Percentiles rank a stretch among this genome's conserved stretches.
Conservation (phyloP, 441 rosid genomes). For the Hura crepitans region DNA sequence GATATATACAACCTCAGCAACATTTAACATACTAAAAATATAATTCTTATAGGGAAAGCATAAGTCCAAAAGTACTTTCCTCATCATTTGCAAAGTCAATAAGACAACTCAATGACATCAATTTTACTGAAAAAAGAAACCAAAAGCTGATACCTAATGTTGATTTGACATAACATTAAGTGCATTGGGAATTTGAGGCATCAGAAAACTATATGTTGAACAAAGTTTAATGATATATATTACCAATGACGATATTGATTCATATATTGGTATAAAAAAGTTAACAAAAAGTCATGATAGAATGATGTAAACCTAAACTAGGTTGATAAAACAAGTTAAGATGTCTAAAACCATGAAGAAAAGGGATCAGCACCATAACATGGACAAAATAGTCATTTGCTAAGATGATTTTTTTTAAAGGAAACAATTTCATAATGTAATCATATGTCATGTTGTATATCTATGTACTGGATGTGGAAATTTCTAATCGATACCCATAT, state of each 20-base stretch:
- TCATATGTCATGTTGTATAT: constrained; percentile 40
- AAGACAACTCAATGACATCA: constrained; percentile 45
- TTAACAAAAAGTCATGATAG: constrained; percentile 44
- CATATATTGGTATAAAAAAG: constrained; percentile 53
- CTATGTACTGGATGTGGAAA: constrained; percentile 64
- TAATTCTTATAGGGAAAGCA: constrained; percentile 42
- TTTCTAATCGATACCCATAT: constrained; percentile 77
- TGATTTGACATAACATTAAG: constrained; percentile 26
- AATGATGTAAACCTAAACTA: constrained; percentile 61
- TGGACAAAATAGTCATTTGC: neutral
- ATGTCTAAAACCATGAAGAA: constrained; percentile 6
- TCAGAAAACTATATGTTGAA: constrained; percentile 35
- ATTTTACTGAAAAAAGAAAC: constrained; percentile 52
- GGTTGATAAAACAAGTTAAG: constrained; percentile 20
- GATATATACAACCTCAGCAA: constrained; percentile 12
- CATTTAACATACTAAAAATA: constrained; percentile 48
- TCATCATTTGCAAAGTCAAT: constrained; percentile 70
- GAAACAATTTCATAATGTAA: no score
- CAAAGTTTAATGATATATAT: constrained; percentile 41
- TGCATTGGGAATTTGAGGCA: constrained; percentile 25
- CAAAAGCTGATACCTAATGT: constrained; percentile 37
- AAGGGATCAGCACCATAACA: neutral
- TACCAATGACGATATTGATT: constrained; percentile 51
- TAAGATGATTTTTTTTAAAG: no score
- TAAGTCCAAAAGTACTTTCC: constrained; percentile 51